A percentile compares a stretch with the other conserved stretches of the same genome.
Evolutionary conservation across 441 rosid species (phyloP).

Genomic region (Populus hybrid): DNA sequence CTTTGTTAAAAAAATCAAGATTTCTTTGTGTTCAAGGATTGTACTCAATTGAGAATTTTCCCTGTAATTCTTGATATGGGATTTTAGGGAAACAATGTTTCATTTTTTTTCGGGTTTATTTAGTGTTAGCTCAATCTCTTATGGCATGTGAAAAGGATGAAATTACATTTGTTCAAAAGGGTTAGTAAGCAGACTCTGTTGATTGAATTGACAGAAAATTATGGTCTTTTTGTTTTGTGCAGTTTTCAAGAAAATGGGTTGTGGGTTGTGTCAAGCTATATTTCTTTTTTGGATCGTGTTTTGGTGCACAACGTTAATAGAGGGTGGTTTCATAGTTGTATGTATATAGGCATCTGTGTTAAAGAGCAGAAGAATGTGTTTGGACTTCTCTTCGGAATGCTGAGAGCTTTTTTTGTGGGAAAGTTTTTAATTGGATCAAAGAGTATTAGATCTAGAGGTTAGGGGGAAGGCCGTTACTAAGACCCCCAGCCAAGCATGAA

Average conservation of each 20-base stretch:
- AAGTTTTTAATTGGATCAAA: neutral
- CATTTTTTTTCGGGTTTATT: too few relatives aligned
- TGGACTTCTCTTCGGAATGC: neutral
- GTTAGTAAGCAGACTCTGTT: too few relatives aligned
- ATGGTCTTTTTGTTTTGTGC: neutral
- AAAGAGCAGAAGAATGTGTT: neutral
- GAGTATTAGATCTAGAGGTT: neutral
- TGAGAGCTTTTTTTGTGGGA: neutral
- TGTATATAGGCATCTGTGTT: neutral
- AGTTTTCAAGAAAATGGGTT: neutral
- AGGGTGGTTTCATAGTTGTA: neutral
- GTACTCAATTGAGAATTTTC: too few relatives aligned
- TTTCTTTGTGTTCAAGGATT: too few relatives aligned
- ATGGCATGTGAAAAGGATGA: too few relatives aligned
- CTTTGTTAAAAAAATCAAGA: neutral
- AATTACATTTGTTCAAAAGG: too few relatives aligned
- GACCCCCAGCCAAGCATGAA: neutral
- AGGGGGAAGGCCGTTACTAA: neutral
- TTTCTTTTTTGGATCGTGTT: neutral
- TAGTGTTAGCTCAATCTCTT: too few relatives aligned
- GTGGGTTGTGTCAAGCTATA: neutral
- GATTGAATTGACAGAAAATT: too few relatives aligned
- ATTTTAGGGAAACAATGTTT: too few relatives aligned
- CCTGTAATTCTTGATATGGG: too few relatives aligned
- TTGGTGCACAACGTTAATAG: neutral